Percentiles rank a stretch among this genome's conserved stretches.
Conservation (phyloP, 1,284 basidiomycete genomes). For the Ustilago shanxiensis region DNA sequence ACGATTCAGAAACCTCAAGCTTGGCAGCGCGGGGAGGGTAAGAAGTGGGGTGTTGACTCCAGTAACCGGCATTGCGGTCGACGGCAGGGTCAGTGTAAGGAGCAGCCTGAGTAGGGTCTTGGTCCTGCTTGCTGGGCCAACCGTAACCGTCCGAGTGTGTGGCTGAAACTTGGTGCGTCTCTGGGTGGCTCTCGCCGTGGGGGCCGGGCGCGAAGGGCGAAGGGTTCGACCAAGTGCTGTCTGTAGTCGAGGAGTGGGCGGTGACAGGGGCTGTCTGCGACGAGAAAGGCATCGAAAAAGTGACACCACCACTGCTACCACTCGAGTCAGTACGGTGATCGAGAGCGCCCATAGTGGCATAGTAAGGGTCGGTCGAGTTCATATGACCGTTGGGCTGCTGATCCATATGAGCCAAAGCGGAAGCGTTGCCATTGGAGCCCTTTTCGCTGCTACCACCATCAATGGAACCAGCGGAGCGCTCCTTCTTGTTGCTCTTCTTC, state of each 20-base stretch:
- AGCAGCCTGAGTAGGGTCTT: slow-evolving; percentile 73
- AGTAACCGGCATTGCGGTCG: slow-evolving; percentile 42
- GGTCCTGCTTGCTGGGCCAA: slow-evolving; percentile 66
- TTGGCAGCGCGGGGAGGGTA: slow-evolving; percentile 34
- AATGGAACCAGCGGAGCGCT: slow-evolving; percentile 38
- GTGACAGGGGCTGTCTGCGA: slow-evolving; percentile 31
- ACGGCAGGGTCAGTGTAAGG: slow-evolving; percentile 32
- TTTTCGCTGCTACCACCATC: slow-evolving; percentile 47
- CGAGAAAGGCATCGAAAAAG: slow-evolving; percentile 52
- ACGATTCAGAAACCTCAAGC: slow-evolving; percentile 45
- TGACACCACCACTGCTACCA: slow-evolving; percentile 38
- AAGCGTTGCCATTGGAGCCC: slow-evolving; percentile 36
- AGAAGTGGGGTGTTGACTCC: slow-evolving; percentile 45
- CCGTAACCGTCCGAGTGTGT: slow-evolving; percentile 44
- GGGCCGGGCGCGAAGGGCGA: slow-evolving; percentile 47
- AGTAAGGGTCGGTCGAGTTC: slow-evolving; percentile 39
- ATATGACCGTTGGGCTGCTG: slow-evolving; percentile 21
- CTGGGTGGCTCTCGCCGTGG: slow-evolving; percentile 42
- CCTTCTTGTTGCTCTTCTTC: slow-evolving; percentile 53
- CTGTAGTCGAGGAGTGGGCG: slow-evolving; percentile 34
- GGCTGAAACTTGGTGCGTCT: slow-evolving; percentile 26
- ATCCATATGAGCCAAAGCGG: slow-evolving; percentile 27
- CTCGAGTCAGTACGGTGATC: slow-evolving; percentile 44
- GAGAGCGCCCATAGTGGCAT: slow-evolving; percentile 27
- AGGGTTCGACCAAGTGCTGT: slow-evolving; percentile 50